A percentile compares a stretch with the other conserved stretches of the same genome.
Evolutionary conservation across 2,329 filamentous ascomycete genomes (phyloP).

Genomic region (Polytolypa hystricis): DNA sequence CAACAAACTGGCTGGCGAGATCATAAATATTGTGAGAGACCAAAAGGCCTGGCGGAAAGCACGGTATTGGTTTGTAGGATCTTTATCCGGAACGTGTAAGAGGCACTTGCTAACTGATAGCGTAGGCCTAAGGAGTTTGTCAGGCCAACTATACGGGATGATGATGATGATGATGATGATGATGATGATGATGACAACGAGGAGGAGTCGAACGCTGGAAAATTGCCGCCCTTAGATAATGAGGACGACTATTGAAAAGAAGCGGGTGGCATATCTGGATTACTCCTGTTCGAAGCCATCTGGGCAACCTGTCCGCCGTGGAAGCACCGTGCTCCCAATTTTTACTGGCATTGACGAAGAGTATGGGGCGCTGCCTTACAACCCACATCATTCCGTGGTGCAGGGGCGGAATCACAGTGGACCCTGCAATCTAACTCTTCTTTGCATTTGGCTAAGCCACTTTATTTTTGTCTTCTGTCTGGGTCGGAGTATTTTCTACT

Average conservation of each 20-base stretch:
- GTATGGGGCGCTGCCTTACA: too few species aligned
- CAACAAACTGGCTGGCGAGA: conserved; percentile 76
- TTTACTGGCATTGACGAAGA: too few species aligned
- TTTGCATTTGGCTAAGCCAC: too few species aligned
- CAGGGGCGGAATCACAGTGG: too few species aligned
- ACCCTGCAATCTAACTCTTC: too few species aligned
- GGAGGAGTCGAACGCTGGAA: conserved; percentile 71
- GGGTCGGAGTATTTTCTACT: neutral
- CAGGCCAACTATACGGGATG: conserved; percentile 54
- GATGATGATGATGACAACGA: too few species aligned
- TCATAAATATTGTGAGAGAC: conserved; percentile 83
- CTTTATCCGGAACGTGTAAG: neutral
- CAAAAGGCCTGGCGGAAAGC: conserved; percentile 88
- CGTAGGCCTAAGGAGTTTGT: conserved; percentile 70
- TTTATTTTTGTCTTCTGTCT: neutral
- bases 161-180: conserved; percentile 69
- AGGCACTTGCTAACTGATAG: conserved; percentile 3
- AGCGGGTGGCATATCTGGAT: conserved; percentile 1
- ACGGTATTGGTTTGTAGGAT: conserved; percentile 59
- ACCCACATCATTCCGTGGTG: too few species aligned
- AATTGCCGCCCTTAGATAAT: conserved; percentile 72
- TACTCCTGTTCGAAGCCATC: conserved; percentile 2
- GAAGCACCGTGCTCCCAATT: too few species aligned
- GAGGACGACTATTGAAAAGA: conserved; percentile 37
- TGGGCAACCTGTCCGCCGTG: too few species aligned